Evolutionary conservation across 257 asterid species (phyloP), one percentile per base, ranked within the genome.

Genomic region (Scutellaria galericulata): DNA sequence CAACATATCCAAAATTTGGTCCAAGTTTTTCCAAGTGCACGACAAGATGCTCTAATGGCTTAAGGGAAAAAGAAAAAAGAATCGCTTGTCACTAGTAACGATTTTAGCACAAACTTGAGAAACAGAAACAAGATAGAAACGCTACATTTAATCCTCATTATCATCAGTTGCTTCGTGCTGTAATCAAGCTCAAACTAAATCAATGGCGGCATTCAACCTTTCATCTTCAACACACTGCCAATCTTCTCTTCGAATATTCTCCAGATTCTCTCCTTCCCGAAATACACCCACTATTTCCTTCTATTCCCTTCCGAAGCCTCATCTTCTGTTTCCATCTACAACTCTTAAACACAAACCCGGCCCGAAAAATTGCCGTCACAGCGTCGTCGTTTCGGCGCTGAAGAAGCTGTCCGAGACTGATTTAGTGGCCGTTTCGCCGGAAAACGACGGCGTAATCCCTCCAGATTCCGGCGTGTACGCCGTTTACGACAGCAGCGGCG

Each of bases 401-500:
- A 89, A 79, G 71, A 94, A 88, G 68, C 79, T 94, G 0, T 79
- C 96, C n/a, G 95, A 89, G 53, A 74, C 86, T 12, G 95, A 85
- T 0, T 63, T 64, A 66, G 88, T 87, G 6, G 37, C 80, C n/a
- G 81, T 89, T 12, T 92, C 97, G 9, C 9, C 83, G 18, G 88
- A 84, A 53, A 63, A 75, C 67, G 75, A 79, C 15, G 88, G 87
- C 59, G 54, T 51, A 12, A 60, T 91, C 63, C 96, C 97, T 10
- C 77, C 96, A 1, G 79, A 62, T 73, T 77, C 96, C 68, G 98
- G 97, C 11, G 98, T 94, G 7, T 94, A 91, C 59, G 98, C 96
- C 18, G 83, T 94, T 58, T 91, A 85, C 71, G 85, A 89, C 69
- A 73, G 70, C 62, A 75, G 59, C 64, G 85, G 83, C 39, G 96